phyloP scores from a whole-genome alignment of 2,329 filamentous ascomycete genomes.

The Colletotrichum orbiculare region DNA sequence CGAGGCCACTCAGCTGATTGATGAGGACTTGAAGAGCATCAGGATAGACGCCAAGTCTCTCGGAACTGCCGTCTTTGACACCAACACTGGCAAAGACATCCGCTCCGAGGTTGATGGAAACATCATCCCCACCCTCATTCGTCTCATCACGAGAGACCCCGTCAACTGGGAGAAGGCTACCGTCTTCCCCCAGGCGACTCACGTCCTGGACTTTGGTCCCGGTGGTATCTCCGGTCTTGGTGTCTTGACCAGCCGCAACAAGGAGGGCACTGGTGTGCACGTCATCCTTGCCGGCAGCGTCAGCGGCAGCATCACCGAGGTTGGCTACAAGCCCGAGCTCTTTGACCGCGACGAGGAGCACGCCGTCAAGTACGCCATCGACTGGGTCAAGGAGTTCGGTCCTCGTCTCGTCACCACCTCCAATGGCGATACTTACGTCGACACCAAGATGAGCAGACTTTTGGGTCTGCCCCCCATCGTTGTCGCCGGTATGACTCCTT shows the following conservation, averaged over 20 bases:
- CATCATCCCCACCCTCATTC: constrained; percentile 86
- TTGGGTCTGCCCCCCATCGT: constrained; percentile 88
- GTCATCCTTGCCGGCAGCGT: constrained; percentile 96
- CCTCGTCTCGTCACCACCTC: constrained; percentile 93
- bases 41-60: constrained; percentile 79
- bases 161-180: constrained; percentile 98
- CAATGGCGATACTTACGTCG: constrained; percentile 88
- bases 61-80: constrained; percentile 89
- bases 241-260: constrained; percentile 97
- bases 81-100: constrained; percentile 87
- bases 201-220: constrained; percentile 96
- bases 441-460: constrained; percentile 94
- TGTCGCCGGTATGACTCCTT: constrained; percentile 94
- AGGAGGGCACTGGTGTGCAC: constrained; percentile 96
- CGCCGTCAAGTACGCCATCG: constrained; percentile 91
- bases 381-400: constrained; percentile 98
- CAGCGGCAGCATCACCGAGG: constrained; percentile 87
- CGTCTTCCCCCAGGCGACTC: constrained; percentile 88
- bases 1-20: constrained; percentile 83
- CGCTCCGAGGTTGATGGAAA: constrained; percentile 77
- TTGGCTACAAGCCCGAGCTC: constrained; percentile 97
- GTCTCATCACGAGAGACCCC: constrained; percentile 92
- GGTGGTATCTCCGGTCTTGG: constrained; percentile 97
- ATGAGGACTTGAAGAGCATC: constrained; percentile 87
- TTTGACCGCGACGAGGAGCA: constrained; percentile 97